Evolutionary conservation across 2,329 filamentous ascomycete species (phyloP).

Genomic region (Hymenoscyphus fraxineus): DNA sequence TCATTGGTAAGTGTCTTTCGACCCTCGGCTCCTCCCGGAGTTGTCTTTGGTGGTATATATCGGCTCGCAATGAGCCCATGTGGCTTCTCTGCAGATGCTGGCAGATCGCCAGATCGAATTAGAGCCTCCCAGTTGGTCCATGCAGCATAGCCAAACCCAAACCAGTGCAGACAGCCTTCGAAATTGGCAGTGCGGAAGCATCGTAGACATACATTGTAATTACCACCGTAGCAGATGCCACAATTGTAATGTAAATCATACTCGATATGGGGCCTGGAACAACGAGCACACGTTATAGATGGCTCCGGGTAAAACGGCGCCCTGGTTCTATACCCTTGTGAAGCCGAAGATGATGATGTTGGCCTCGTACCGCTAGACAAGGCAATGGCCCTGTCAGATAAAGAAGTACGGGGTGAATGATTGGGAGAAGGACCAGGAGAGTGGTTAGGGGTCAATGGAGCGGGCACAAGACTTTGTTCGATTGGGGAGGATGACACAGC

Average conservation of each 20-base stretch:
- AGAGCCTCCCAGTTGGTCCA: conserved; percentile 61
- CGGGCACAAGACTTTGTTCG: conserved; percentile 29
- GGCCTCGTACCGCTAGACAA: conserved; percentile 32
- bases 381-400: conserved; percentile 31
- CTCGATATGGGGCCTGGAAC: conserved; percentile 69
- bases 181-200: conserved; percentile 70
- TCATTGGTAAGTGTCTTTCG: conserved; percentile 59
- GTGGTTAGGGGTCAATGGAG: conserved; percentile 30
- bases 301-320: conserved; percentile 62
- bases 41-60: conserved; percentile 48
- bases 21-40: conserved; percentile 51
- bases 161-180: conserved; percentile 77
- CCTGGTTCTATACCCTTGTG: conserved; percentile 18
- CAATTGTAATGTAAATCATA: conserved; percentile 87
- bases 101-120: conserved; percentile 32
- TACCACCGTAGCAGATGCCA: conserved; percentile 61
- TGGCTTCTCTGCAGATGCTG: conserved; percentile 42
- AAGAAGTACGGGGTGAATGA: conserved; percentile 17
- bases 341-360: conserved; percentile 30
- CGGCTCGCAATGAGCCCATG: conserved; percentile 58
- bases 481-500: conserved; percentile 15
- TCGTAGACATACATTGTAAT: conserved; percentile 73
- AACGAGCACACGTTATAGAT: conserved; percentile 68
- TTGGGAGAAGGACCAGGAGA: conserved; percentile 18
- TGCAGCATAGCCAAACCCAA: conserved; percentile 76